Base-by-base conservation (phyloP, 345 rosid genomes). In the Linum usitatissimum region DNA sequence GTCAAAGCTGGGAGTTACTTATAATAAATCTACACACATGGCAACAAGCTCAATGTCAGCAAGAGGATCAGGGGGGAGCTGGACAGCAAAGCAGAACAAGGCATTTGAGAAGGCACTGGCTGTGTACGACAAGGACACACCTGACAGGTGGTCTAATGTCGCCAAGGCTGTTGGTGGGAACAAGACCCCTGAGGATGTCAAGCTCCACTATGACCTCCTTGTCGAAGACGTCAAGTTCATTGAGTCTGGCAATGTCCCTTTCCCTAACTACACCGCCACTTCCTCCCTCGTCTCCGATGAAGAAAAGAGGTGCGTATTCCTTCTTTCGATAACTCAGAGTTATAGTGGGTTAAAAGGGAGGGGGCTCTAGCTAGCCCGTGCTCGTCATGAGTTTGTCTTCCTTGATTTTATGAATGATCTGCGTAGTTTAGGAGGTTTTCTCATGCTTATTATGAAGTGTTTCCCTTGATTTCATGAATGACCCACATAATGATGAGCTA, bases 101-200 rank as follows among this genome's bases (percentile, higher is more conserved):
- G 94, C 86, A 64, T 93, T 93, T 31, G 99, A 93, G 77, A 81
- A 70, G 76, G 99, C 97, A 1, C 80, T 93, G 75, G 99, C 97
- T 6, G 83, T 80, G 64, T 90, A 79, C 23, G 99, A 93, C 79
- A 77, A 75, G 78, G 99, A 93, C 71, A 90, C 99, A 7, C 99
- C 97, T 1, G 97, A 90, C 80, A 93, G 99, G 57, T 93, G 99
- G 99, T 54, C 73, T 70, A 93, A 93, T 78, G 86, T 93, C 55
- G 97, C 99, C 69, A 84, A 61, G 74, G 96, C 94, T 0, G 99
- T 93, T 51, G 96, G 84, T 28, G 94, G 87, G 18, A 93, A 76
- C 70, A 93, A 94, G 34, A 81, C 90, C 0, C 97, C 84, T 62
- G 75, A 79, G 59, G 99, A 93, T 69, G 79, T 93, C 62, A 78